Base-by-base conservation (phyloP, 2,329 filamentous ascomycete species). In the Didymella exigua region DNA sequence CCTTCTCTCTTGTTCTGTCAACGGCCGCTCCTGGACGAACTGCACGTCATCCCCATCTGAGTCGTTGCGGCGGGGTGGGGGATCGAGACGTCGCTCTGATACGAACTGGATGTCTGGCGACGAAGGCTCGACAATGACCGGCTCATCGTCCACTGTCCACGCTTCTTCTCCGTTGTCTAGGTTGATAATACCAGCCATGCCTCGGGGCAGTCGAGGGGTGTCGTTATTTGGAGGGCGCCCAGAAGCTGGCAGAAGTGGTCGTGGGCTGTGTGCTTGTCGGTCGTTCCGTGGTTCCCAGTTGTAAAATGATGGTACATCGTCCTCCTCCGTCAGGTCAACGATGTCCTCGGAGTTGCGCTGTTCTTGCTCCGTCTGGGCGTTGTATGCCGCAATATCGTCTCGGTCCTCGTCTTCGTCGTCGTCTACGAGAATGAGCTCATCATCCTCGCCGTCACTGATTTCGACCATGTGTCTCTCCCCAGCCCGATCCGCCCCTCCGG, bases 101-200 rank as follows among this genome's bases (percentile, higher is more conserved):
- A 75, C 67, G 61, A 84, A 82, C 54, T 83, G 74, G 7, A 85
- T 76, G 45, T 84, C 82, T 2, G 81, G 80, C 37, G 70, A 73
- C 1, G 55, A 61, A 7, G 67, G 57, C 24, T 59, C 60, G 10
- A 66, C 61, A 38, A 47, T 33, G 14, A 46, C 31, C 31, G 60
- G 61, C 13, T 53, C 18, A 38, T 55, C 40, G 50, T 64, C 50
- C n/a, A 61, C 51, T 6, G 54, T 51, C 64, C 64, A 68, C 11
- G 61, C 55, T 48, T 68, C 65, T 10, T 63, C 53, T 1, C 65
- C 65, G 13, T 63, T 67, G 47, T 78, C 79, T 16, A 79, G 55
- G 50, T 77, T 76, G 27, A 67, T 64, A 54, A 79, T 79, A 27
- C 78, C 78, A 19, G 77, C 73, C 54, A 76, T 70, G 19, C 73